phyloP scores from a whole-genome alignment of 257 asterid genomes.

The Solanum corneliomulleri region DNA sequence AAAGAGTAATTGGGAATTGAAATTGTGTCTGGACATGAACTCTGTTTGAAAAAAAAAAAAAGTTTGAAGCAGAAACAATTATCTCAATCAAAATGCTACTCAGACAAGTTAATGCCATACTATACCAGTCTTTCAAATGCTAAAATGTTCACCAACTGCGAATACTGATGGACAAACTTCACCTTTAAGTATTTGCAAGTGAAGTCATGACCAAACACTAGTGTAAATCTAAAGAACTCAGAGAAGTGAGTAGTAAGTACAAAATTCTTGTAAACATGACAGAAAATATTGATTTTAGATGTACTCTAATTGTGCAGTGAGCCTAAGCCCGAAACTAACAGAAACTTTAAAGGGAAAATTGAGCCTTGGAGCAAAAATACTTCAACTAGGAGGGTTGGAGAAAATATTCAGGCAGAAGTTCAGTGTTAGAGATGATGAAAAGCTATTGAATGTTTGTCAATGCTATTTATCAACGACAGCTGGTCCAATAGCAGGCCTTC shows the following conservation, averaged over 20 bases:
- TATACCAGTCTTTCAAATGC: neutral
- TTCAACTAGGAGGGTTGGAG: slow-evolving; percentile 6
- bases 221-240: neutral
- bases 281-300: neutral
- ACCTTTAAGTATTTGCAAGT: neutral
- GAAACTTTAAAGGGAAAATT: slow-evolving; percentile 41
- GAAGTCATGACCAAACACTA: neutral
- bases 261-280: neutral
- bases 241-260: neutral
- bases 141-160: neutral
- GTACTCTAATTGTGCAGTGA: slow-evolving; percentile 13
- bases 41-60: neutral
- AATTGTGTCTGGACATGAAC: neutral
- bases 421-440: slow-evolving; percentile 1
- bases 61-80: neutral
- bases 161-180: neutral
- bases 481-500: slow-evolving; percentile 12
- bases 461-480: slow-evolving; percentile 13
- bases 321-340: slow-evolving; percentile 27
- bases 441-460: slow-evolving; percentile 10
- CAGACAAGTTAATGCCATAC: neutral
- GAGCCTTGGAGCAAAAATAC: slow-evolving; percentile 27
- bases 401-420: slow-evolving; percentile 9
- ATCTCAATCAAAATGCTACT: neutral
- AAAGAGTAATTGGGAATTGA: neutral